phyloP scores from a whole-genome alignment of 1,139 yeast species.

The Meyerozyma elateridarum region DNA sequence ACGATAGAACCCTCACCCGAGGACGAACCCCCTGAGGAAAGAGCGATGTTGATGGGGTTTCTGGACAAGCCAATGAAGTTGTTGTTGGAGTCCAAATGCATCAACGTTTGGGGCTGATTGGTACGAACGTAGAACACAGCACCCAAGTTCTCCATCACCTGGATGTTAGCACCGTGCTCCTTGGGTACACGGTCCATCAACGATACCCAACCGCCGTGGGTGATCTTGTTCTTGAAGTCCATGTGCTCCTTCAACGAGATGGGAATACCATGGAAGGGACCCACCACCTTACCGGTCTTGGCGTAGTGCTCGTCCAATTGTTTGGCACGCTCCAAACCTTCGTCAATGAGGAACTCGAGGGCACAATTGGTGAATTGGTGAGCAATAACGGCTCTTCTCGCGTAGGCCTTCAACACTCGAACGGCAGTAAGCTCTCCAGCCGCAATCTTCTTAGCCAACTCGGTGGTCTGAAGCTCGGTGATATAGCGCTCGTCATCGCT shows the following conservation, averaged over 20 bases:
- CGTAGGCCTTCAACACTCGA: constrained; percentile 44
- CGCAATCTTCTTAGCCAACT: constrained; percentile 33
- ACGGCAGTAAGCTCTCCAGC: constrained; percentile 37
- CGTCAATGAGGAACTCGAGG: constrained; percentile 53
- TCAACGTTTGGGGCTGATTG: constrained; percentile 43
- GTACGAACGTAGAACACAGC: constrained; percentile 56
- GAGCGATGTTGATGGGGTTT: constrained; percentile 37
- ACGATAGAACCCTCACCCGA: constrained; percentile 76
- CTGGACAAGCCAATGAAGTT: constrained; percentile 35
- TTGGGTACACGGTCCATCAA: constrained; percentile 45
- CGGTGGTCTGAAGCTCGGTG: constrained; percentile 41
- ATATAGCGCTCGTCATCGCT: constrained; percentile 41
- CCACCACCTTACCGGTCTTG: constrained; percentile 54
- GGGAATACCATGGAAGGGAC: constrained; percentile 80
- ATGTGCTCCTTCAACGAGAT: constrained; percentile 72
- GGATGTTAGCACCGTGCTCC: constrained; percentile 47
- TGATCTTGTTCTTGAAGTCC: constrained; percentile 49
- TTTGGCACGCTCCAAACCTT: constrained; percentile 52
- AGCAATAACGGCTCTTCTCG: constrained; percentile 53
- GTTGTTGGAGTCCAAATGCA: constrained; percentile 44
- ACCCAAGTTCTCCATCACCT: constrained; percentile 56
- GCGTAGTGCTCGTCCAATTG: constrained; percentile 48
- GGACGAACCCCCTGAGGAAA: constrained; percentile 59
- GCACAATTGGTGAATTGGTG: constrained; percentile 60
- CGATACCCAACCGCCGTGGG: constrained; percentile 63